These are phyloP conservation scores for Nicotiana tomentosiformis DNA, from an alignment of 257 asterid genomes.

Conservation along the genomic window DNA sequence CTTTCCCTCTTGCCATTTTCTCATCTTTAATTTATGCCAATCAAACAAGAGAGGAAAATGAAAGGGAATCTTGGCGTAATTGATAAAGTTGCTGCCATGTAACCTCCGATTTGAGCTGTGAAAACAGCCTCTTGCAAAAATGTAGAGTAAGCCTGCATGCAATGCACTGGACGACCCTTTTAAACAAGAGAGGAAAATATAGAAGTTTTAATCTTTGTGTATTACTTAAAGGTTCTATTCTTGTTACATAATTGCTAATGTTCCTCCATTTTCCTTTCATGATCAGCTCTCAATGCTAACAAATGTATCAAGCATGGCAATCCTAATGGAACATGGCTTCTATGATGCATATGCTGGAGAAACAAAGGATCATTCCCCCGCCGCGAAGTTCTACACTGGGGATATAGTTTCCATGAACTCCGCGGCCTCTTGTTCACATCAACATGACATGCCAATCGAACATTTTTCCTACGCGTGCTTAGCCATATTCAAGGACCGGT, in stretches of 20 bases:
- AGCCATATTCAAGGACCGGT: conserved; percentile 46
- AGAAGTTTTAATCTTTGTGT: no score
- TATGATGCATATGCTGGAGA: conserved; percentile 58
- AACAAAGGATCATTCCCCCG: conserved; percentile 46
- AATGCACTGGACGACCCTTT: no score
- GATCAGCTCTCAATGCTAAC: conserved; percentile 40
- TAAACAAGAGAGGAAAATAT: neutral
- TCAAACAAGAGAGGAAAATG: neutral
- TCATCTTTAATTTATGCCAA: neutral
- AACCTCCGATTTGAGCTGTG: no score
- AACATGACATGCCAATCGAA: neutral
- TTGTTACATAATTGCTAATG: neutral
- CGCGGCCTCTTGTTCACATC: conserved; percentile 18
- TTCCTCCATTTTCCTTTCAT: neutral
- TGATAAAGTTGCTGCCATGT: no score
- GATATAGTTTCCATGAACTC: conserved; percentile 42
- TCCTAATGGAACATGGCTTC: conserved; percentile 41
- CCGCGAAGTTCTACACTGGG: conserved; percentile 53
- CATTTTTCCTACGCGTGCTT: conserved; percentile 25
- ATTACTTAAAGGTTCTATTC: neutral
- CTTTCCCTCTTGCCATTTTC: neutral
- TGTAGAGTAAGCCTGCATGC: no score
- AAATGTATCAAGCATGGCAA: conserved; percentile 46
- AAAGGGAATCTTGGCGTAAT: no score
- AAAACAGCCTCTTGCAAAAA: no score